phyloP scores from a whole-genome alignment of 768 basidiomycete genomes.

The Pisolithus orientalis region DNA sequence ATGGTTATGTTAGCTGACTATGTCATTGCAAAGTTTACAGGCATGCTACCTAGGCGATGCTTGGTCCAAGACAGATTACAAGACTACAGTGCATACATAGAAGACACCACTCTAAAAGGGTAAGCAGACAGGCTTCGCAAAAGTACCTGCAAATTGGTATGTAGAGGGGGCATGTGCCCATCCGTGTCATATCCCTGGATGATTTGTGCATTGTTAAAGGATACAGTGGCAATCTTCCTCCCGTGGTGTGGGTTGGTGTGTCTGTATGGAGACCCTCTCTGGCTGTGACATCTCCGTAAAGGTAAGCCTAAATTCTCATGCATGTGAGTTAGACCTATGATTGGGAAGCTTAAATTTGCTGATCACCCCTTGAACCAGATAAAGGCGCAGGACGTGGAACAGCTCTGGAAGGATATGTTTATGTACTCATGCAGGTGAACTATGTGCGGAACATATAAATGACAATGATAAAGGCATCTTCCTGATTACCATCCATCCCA shows the following conservation, averaged over 20 bases:
- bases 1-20: too few species aligned
- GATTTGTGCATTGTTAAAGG: not conserved
- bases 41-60: too few species aligned
- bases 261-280: too few species aligned
- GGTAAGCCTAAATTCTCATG: constrained; percentile 60
- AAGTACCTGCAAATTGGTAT: constrained; percentile 65
- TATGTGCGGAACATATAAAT: too few species aligned
- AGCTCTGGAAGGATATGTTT: constrained; percentile 74
- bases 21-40: too few species aligned
- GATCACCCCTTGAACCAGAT: constrained; percentile 33
- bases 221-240: constrained; percentile 70
- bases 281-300: constrained; percentile 48
- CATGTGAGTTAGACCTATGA: constrained; percentile 41
- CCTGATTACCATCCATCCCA: constrained; percentile 62
- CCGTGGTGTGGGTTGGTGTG: constrained; percentile 49
- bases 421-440: constrained; percentile 25
- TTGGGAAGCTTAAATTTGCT: not conserved
- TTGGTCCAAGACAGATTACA: too few species aligned
- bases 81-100: constrained; percentile 48
- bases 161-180: not conserved
- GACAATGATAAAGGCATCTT: too few species aligned
- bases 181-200: too few species aligned
- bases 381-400: constrained; percentile 58
- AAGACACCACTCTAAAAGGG: constrained; percentile 39
- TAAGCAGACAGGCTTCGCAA: constrained; percentile 54